Evolutionary conservation across 352 stramenopile genomes (phyloP).

Genomic region (Salisapilia sapeloensis): DNA sequence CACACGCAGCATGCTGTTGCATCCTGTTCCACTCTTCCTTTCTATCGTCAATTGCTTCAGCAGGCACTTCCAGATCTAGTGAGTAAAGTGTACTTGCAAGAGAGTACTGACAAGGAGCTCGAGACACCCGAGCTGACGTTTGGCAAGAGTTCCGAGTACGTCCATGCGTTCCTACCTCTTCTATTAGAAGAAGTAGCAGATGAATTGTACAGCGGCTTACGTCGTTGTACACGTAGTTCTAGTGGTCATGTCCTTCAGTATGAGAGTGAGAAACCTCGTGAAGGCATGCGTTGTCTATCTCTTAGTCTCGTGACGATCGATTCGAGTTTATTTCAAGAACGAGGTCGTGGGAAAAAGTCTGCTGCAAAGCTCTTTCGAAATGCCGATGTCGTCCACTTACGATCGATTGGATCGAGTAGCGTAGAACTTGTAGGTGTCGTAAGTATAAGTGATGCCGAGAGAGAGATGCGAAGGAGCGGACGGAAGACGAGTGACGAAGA

Average conservation of each 20-base stretch:
- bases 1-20: slow-evolving; percentile 56
- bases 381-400: slow-evolving; percentile 55
- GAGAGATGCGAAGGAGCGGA: slow-evolving; percentile 19
- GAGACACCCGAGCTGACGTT: slow-evolving; percentile 36
- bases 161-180: slow-evolving; percentile 58
- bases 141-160: slow-evolving; percentile 49
- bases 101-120: slow-evolving; percentile 33
- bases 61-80: slow-evolving; percentile 59
- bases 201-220: slow-evolving; percentile 54
- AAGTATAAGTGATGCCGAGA: slow-evolving; percentile 57
- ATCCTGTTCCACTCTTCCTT: slow-evolving; percentile 52
- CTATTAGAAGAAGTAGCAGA: slow-evolving; percentile 73
- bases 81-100: slow-evolving; percentile 36
- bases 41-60: slow-evolving; percentile 70
- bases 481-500: slow-evolving; percentile 21
- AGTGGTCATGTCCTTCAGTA: slow-evolving; percentile 51
- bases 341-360: slow-evolving; percentile 3
- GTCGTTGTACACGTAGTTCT: slow-evolving; percentile 17
- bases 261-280: slow-evolving; percentile 57
- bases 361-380: slow-evolving; percentile 57
- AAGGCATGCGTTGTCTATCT: slow-evolving; percentile 67
- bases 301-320: slow-evolving; percentile 51
- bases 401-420: slow-evolving; percentile 13
- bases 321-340: slow-evolving; percentile 14
- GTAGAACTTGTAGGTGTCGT: slow-evolving; percentile 58